These are phyloP conservation scores for Suillus cothurnatus DNA, from an alignment of 768 basidiomycete genomes.

Conservation along the genomic window DNA sequence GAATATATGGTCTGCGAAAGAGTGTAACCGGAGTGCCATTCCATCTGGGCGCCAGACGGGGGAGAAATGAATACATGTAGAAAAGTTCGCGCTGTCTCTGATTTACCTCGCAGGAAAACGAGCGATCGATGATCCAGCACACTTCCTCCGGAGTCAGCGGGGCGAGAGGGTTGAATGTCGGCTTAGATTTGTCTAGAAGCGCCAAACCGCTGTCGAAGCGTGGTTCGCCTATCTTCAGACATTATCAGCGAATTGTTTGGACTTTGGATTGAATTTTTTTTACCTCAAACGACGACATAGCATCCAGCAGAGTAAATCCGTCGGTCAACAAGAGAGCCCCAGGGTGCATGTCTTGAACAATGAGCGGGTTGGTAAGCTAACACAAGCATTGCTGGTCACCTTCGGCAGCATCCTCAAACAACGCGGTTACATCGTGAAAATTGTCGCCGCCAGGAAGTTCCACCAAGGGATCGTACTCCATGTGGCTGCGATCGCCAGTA, in stretches of 20 bases:
- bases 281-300: slow-evolving; percentile 95
- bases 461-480: slow-evolving; percentile 19
- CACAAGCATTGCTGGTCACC: slow-evolving; percentile 43
- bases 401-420: slow-evolving; percentile 61
- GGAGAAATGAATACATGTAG: slow-evolving; percentile 17
- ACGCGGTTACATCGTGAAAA: slow-evolving; percentile 63
- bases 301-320: slow-evolving; percentile 76
- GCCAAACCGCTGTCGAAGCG: slow-evolving; percentile 84
- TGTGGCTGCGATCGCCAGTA: slow-evolving; percentile 13
- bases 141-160: slow-evolving; percentile 76
- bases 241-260: neutral
- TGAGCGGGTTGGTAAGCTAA: slow-evolving; percentile 9
- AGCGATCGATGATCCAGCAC: slow-evolving; percentile 85
- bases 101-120: slow-evolving; percentile 77
- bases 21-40: slow-evolving; percentile 84
- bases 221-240: slow-evolving; percentile 80
- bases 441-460: slow-evolving; percentile 56
- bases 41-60: slow-evolving; percentile 55
- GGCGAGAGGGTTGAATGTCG: slow-evolving; percentile 62
- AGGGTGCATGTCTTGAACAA: slow-evolving; percentile 57
- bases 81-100: slow-evolving; percentile 13
- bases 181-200: slow-evolving; percentile 40
- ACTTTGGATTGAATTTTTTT: slow-evolving; percentile 7
- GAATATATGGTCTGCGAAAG: slow-evolving; percentile 89
- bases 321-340: slow-evolving; percentile 67